Percentiles rank a stretch among this genome's conserved stretches.
These are phyloP conservation scores for Sugiyamaella mastotermitis DNA, from an alignment of 805 yeast species.

Conservation along the genomic window DNA sequence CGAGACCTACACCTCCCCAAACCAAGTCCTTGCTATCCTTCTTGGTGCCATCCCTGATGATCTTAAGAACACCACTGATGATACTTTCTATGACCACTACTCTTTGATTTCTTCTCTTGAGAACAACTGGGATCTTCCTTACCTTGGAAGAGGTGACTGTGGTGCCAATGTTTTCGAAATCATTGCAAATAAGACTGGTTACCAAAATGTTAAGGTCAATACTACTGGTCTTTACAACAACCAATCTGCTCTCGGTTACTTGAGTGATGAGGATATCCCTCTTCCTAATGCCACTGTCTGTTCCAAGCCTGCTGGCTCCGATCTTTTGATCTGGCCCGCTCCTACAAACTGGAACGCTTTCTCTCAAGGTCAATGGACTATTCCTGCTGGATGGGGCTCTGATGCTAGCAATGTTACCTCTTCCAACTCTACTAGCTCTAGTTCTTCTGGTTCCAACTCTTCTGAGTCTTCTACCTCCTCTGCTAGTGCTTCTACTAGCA, in stretches of 20 bases:
- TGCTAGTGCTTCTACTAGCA: not conserved
- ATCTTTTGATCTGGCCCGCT: not conserved
- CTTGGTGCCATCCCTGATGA: slow-evolving; percentile 43
- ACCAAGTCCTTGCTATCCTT: slow-evolving; percentile 40
- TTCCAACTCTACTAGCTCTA: slow-evolving; percentile 1
- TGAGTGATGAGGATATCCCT: slow-evolving; percentile 3
- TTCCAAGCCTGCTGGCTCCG: slow-evolving; percentile 4
- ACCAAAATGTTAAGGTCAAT: slow-evolving; percentile 11
- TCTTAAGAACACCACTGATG: slow-evolving; percentile 38
- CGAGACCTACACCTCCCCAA: slow-evolving; percentile 37
- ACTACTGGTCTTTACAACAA: slow-evolving; percentile 11
- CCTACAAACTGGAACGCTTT: slow-evolving; percentile 4
- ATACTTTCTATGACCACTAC: slow-evolving; percentile 47
- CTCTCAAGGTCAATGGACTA: not conserved
- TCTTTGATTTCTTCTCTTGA: slow-evolving; percentile 42
- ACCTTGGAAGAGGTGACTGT: slow-evolving; percentile 46
- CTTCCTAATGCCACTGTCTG: slow-evolving; percentile 9
- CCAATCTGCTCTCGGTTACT: slow-evolving; percentile 8
- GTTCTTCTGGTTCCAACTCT: slow-evolving; percentile 8
- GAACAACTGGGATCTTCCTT: slow-evolving; percentile 45
- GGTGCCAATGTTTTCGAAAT: slow-evolving; percentile 42
- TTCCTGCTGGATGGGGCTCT: too few relatives aligned
- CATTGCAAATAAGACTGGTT: slow-evolving; percentile 33
- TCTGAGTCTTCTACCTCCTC: slow-evolving; percentile 2
- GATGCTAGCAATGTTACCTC: not conserved